Evolutionary conservation across 768 basidiomycete genomes (phyloP), one percentile per base, ranked within the genome.

Genomic region (Termitomyces sp.): DNA sequence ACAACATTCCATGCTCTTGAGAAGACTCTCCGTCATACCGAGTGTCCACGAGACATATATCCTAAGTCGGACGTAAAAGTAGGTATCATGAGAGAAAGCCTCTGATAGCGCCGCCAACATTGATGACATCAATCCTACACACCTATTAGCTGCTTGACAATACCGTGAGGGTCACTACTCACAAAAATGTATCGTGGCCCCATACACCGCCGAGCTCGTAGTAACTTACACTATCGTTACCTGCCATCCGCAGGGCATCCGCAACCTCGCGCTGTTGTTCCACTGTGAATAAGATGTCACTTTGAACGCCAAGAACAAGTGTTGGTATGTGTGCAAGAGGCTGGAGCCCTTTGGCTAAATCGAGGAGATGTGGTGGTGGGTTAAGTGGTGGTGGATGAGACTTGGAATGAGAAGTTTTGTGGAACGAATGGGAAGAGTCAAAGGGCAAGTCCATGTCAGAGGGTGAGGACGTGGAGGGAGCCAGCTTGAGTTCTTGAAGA

Each of bases 121-220:
- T 61, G 5, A 61, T 56, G 27, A 63, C 62, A n/a, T 63, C 62
- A 26, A 61, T 59, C 27, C 63, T 59, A 51, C 29, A 29, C 24
- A 55, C 42, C 18, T 22, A 24, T 55, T 47, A 51, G 56, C 18
- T 24, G 8, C 16, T 27, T 52, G 27, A 32, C n/a, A 34, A 27
- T 37, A 36, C 37, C 39, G 5, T 37, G 24, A 42, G 26, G n/a
- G 44, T 34, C 39, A 16, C 22, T 2, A 82, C 88, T 80, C 65
- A 89, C 85, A 98, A 75, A 76, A 98, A 98, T 22, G 94, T 98
- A 72, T 99, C 96, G 67, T 99, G 96, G 1, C 97, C 97, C 95
- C 94, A 98, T n/a, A 98, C 95, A 9, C 96, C 95, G 27, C 96
- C 96, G 2, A 98, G 81, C 72, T 98, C 97, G 69, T 96, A 99